Percentiles rank a stretch among this genome's conserved stretches.
Evolutionary conservation across 768 basidiomycete species (phyloP).

Genomic region (Boletus subparvulus): DNA sequence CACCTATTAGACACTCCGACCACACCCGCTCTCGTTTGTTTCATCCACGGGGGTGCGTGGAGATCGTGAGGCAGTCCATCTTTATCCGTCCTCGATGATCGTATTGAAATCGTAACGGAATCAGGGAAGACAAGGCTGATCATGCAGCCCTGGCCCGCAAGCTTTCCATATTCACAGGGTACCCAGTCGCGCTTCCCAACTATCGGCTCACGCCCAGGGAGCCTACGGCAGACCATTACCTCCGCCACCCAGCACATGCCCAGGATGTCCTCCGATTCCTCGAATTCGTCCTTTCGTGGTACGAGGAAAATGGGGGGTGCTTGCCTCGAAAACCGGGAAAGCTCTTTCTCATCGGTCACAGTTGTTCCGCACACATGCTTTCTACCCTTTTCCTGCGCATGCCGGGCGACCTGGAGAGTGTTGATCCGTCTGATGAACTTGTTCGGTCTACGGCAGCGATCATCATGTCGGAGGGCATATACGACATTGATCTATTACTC

Average conservation of each 20-base stretch:
- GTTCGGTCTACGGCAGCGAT: constrained; percentile 51
- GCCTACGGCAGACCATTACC: constrained; percentile 34
- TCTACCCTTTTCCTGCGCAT: constrained; percentile 62
- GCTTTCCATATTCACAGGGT: constrained; percentile 50
- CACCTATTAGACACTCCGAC: not conserved
- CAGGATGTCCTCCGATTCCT: constrained; percentile 65
- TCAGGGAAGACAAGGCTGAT: constrained; percentile 72
- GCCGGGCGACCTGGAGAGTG: constrained; percentile 24
- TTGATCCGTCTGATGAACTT: constrained; percentile 46
- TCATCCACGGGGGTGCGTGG: constrained; percentile 87
- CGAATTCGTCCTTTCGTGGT: constrained; percentile 52
- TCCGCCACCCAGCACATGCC: constrained; percentile 72
- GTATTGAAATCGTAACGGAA: constrained; percentile 4
- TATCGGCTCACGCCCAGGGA: constrained; percentile 64
- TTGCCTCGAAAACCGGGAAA: constrained; percentile 38
- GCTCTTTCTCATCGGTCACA: constrained; percentile 72
- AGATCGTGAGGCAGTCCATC: constrained; percentile 50
- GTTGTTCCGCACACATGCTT: constrained; percentile 82
- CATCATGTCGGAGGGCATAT: constrained; percentile 74
- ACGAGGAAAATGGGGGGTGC: constrained; percentile 10
- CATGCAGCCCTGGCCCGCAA: constrained; percentile 52
- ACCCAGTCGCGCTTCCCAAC: constrained; percentile 70
- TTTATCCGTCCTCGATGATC: not conserved
- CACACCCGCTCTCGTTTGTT: constrained; percentile 55
- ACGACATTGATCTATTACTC: constrained; percentile 67